Base-by-base conservation (phyloP, 2,329 filamentous ascomycete species). In the Talaromyces sp. region DNA sequence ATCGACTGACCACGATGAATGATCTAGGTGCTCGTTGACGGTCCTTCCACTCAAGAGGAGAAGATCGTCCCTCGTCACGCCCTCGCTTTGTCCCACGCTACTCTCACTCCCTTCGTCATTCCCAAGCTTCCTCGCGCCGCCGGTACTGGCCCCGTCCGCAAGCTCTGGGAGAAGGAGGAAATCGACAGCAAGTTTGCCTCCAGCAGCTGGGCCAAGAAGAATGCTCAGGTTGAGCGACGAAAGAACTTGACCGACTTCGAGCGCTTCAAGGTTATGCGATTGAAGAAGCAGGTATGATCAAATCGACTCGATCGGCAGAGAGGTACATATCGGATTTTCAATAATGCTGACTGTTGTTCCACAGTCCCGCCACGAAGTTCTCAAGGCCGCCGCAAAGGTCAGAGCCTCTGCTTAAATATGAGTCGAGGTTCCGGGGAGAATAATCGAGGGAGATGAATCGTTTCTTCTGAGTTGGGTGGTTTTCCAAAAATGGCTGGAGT, bases 181-280 rank as follows among this genome's bases (percentile, higher is more conserved):
- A 92, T 99, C 76, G 95, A 99, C 79, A 81, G 86, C 79, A 96
- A 96, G 86, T 98, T 92, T 90, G 87, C 88, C 78, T 86, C 91
- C 83, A 93, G 87, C 85, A 87, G 87, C 81, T 96, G 90, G 88
- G 92, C 93, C 76, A 95, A 99, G 91, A 93, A 92, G 87, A 88
- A 90, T 78, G 87, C 88, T 73, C 89, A 91, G 83, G 86, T 86
- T 75, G 86, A 91, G 82, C 90, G 91, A 84, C 90, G 95, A 86
- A 90, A 89, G 84, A 87, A 87, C 76, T 86, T 99, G 72, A 96
- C 89, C 82, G 95, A 99, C 87, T 99, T 99, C 79, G 95, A 99
- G 86, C 90, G 95, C 81, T 99, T 98, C 92, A 97, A 99, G 91
- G 95, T 98, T 76, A 86, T 98, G 88, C 89, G 93, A 82, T 86